A percentile compares a stretch with the other conserved stretches of the same genome.
These are phyloP conservation scores for Candida tropicalis DNA, from an alignment of 1,139 yeast genomes.

Conservation along the genomic window DNA sequence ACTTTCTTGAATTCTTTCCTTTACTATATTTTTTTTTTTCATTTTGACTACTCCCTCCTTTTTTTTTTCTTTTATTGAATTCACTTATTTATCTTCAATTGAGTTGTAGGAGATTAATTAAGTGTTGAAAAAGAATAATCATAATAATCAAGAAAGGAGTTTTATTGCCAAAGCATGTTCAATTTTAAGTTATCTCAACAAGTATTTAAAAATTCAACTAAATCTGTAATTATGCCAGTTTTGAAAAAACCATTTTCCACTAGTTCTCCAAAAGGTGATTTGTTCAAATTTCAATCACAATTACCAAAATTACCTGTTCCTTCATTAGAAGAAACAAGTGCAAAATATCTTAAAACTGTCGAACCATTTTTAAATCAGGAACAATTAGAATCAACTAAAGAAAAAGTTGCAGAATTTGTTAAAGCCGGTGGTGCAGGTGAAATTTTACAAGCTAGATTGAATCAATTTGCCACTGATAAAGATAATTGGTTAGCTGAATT, in stretches of 20 bases:
- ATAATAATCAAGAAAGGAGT: no score
- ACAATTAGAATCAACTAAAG: slow-evolving; percentile 59
- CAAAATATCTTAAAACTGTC: slow-evolving; percentile 69
- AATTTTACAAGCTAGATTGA: slow-evolving; percentile 66
- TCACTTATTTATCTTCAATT: not conserved
- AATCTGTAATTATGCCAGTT: slow-evolving; percentile 17
- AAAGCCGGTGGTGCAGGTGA: slow-evolving; percentile 59
- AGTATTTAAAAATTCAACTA: slow-evolving; percentile 11
- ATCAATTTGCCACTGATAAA: slow-evolving; percentile 57
- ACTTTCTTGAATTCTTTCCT: not conserved
- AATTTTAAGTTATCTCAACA: slow-evolving; percentile 13
- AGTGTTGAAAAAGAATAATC: no score
- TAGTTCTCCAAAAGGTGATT: slow-evolving; percentile 58
- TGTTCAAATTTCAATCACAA: slow-evolving; percentile 70
- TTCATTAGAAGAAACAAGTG: slow-evolving; percentile 67
- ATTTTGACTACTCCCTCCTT: not conserved
- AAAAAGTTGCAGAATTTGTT: slow-evolving; percentile 67
- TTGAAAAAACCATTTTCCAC: slow-evolving; percentile 30
- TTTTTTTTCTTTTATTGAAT: not conserved
- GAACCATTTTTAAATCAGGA: slow-evolving; percentile 61
- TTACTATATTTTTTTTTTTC: not conserved
- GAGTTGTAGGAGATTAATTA: not conserved
- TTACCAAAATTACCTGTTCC: slow-evolving; percentile 93
- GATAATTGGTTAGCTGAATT: slow-evolving; percentile 91
- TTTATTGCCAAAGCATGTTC: slow-evolving; percentile 14